Evolutionary conservation across 495 filamentous ascomycete species (phyloP).

Genomic region (Wilcoxina mikolae): DNA sequence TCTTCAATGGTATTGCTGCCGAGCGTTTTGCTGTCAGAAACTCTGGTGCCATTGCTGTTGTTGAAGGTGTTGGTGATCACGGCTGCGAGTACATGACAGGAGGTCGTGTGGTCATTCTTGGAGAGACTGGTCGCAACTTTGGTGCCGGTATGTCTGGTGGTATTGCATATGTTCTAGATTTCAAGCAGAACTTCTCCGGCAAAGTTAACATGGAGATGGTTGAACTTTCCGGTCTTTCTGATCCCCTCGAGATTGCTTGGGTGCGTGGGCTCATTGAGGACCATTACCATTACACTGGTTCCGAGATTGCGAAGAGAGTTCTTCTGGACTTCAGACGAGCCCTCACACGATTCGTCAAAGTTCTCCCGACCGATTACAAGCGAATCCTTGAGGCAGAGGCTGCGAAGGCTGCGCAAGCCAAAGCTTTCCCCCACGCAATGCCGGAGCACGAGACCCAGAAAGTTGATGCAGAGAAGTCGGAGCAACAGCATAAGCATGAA

Average conservation of each 20-base stretch:
- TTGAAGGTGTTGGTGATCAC: slow-evolving; percentile 95
- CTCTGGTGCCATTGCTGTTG: slow-evolving; percentile 89
- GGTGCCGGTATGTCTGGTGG: slow-evolving; percentile 98
- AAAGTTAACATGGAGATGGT: slow-evolving; percentile 99
- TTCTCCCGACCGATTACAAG: slow-evolving; percentile 95
- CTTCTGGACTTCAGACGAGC: slow-evolving; percentile 94
- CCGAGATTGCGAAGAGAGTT: slow-evolving; percentile 87
- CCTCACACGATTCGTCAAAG: slow-evolving; percentile 82
- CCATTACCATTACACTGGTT: slow-evolving; percentile 98
- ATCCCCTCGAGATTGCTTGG: slow-evolving; percentile 83
- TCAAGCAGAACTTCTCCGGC: slow-evolving; percentile 76
- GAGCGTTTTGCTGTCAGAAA: slow-evolving; percentile 98
- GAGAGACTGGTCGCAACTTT: slow-evolving; percentile 95
- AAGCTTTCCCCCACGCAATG: slow-evolving; percentile 29
- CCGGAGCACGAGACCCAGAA: slow-evolving; percentile 48
- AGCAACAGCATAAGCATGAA: slow-evolving; percentile 59
- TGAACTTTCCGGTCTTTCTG: slow-evolving; percentile 73
- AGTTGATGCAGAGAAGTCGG: slow-evolving; percentile 51
- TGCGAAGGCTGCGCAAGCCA: slow-evolving; percentile 68
- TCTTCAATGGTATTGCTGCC: slow-evolving; percentile 94
- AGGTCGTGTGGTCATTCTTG: slow-evolving; percentile 78
- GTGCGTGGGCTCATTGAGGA: slow-evolving; percentile 92
- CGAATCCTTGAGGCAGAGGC: slow-evolving; percentile 77
- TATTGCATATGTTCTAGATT: slow-evolving; percentile 93
- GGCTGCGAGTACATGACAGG: slow-evolving; percentile 99